Evolutionary conservation across 768 basidiomycete genomes (phyloP).

Genomic region (Coprinopsis marcescibilis): DNA sequence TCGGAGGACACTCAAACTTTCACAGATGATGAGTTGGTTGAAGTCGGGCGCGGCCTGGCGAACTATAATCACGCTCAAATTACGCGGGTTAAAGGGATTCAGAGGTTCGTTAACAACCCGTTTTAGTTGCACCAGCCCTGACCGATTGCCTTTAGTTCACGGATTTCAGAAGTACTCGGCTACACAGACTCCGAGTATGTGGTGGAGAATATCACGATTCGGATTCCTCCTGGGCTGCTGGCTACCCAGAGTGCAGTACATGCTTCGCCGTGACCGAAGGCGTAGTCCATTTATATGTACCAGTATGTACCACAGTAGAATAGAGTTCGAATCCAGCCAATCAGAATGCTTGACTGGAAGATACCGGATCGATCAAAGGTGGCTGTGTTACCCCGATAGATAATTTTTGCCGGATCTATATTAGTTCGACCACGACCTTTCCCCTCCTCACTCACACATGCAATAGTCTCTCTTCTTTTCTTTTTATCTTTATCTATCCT

Average conservation of each 20-base stretch:
- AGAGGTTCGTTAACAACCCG: slow-evolving; percentile 52
- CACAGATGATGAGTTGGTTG: slow-evolving; percentile 61
- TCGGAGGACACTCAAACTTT: slow-evolving; percentile 11
- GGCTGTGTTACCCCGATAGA: slow-evolving; percentile 32
- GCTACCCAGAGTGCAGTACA: not conserved
- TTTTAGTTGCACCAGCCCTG: slow-evolving; percentile 9
- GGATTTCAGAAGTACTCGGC: slow-evolving; percentile 74
- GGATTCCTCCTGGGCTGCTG: slow-evolving; percentile 36
- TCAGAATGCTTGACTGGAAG: not conserved
- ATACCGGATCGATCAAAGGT: slow-evolving; percentile 19
- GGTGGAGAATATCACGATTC: slow-evolving; percentile 89
- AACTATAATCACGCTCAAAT: slow-evolving; percentile 97
- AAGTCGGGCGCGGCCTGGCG: slow-evolving; percentile 90
- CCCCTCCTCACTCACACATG: slow-evolving; percentile 21
- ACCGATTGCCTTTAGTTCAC: slow-evolving; percentile 47
- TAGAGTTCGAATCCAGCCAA: slow-evolving; percentile 9
- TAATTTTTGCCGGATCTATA: slow-evolving; percentile 26
- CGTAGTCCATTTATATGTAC: slow-evolving; percentile 8
- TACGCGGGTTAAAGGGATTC: slow-evolving; percentile 76
- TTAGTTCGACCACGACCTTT: slow-evolving; percentile 7
- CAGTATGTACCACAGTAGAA: slow-evolving; percentile 2
- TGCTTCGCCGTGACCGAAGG: slow-evolving; percentile 1
- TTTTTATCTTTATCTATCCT: slow-evolving; percentile 14
- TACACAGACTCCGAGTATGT: slow-evolving; percentile 98
- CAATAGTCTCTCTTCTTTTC: slow-evolving; percentile 28